phyloP scores from a whole-genome alignment of 2,329 filamentous ascomycete genomes.

The Meredithiella fracta region DNA sequence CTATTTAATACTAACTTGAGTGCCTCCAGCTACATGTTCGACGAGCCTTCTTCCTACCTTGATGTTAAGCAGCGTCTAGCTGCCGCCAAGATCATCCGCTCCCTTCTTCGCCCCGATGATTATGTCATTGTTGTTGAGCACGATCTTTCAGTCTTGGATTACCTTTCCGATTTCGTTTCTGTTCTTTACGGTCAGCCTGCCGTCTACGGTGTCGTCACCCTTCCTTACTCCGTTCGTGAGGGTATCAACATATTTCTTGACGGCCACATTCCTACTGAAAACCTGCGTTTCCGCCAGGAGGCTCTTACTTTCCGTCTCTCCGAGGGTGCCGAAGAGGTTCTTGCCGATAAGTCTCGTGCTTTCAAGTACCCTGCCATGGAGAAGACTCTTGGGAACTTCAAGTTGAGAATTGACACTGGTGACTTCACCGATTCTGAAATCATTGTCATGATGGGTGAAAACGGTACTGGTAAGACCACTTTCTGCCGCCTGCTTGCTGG shows the following conservation, averaged over 20 bases:
- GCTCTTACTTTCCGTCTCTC: conserved; percentile 89
- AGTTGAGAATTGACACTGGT: conserved; percentile 64
- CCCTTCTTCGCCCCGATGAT: conserved; percentile 71
- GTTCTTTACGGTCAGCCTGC: conserved; percentile 92
- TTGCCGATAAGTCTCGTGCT: conserved; percentile 65
- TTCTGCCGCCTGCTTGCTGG: conserved; percentile 95
- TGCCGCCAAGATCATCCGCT: conserved; percentile 82
- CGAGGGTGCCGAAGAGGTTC: conserved; percentile 76
- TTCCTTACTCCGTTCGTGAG: conserved; percentile 90
- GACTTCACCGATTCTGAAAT: conserved; percentile 97
- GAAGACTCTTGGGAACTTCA: conserved; percentile 83
- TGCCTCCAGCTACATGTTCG: conserved; percentile 83
- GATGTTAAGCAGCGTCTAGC: conserved; percentile 98
- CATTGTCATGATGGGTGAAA: conserved; percentile 99
- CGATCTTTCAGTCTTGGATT: conserved; percentile 95
- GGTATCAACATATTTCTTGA: conserved; percentile 99
- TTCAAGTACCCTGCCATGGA: conserved; percentile 83
- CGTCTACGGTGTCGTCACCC: conserved; percentile 92
- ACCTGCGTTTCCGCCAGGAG: conserved; percentile 94
- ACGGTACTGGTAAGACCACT: conserved; percentile 97
- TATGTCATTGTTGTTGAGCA: conserved; percentile 99
- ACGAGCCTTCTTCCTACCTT: conserved; percentile 95
- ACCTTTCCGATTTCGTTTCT: conserved; percentile 96
- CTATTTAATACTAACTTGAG: conserved; percentile 7
- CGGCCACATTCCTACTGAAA: conserved; percentile 94